A percentile compares a stretch with the other conserved stretches of the same genome.
phyloP scores from a whole-genome alignment of 2,329 filamentous ascomycete species.

The Cercospora sesami region DNA sequence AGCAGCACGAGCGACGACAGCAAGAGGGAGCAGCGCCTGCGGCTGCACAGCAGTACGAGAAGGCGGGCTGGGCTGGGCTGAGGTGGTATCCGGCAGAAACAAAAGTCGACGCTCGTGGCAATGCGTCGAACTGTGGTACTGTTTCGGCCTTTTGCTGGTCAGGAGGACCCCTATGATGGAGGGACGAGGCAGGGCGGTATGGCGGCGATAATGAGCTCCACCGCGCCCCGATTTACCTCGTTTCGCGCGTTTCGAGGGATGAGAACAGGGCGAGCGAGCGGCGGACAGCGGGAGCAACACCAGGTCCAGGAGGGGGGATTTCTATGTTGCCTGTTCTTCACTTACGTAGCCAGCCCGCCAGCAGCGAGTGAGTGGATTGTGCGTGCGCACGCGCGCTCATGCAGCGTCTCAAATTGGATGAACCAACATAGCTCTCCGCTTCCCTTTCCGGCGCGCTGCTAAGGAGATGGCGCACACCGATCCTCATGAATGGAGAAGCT shows the following conservation, averaged over 20 bases:
- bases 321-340: neutral
- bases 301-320: neutral
- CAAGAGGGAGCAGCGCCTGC: neutral
- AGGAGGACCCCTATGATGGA: neutral
- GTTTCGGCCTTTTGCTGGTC: slow-evolving; percentile 8
- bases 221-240: neutral
- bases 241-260: neutral
- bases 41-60: neutral
- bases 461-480: neutral
- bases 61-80: neutral
- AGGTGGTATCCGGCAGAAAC: neutral
- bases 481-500: neutral
- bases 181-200: neutral
- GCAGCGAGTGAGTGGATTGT: neutral
- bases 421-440: neutral
- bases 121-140: neutral
- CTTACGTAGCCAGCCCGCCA: neutral
- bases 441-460: neutral
- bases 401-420: slow-evolving; percentile 8
- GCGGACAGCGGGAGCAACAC: neutral
- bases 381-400: neutral
- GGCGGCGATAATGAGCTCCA: neutral
- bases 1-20: slow-evolving; percentile 1
- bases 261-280: neutral
- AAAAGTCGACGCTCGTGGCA: slow-evolving; percentile 4